Percentiles rank a stretch among this genome's conserved stretches.
These are phyloP conservation scores for Lentinula raphanica DNA, from an alignment of 768 basidiomycete species.

Conservation along the genomic window DNA sequence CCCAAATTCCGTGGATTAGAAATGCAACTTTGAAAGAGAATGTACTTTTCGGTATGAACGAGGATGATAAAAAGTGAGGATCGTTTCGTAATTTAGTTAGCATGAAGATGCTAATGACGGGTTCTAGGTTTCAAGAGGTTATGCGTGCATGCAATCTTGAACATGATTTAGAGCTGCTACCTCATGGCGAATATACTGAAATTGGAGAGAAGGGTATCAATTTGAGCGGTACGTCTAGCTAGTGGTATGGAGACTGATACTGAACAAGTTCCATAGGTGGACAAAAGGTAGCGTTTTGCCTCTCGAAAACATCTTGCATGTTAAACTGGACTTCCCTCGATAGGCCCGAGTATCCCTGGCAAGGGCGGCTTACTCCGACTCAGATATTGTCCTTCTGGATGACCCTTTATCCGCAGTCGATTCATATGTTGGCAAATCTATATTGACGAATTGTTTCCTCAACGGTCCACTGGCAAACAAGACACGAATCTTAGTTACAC, in stretches of 20 bases:
- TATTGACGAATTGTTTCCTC: conserved; percentile 58
- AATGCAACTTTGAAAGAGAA: conserved; percentile 71
- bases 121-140: conserved; percentile 46
- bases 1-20: conserved; percentile 60
- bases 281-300: conserved; percentile 10
- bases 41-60: conserved; percentile 64
- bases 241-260: too few relatives aligned
- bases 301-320: not conserved
- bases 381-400: conserved; percentile 77
- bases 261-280: too few relatives aligned
- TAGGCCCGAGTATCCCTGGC: conserved; percentile 75
- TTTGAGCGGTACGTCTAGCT: conserved; percentile 51
- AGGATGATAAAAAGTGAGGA: conserved; percentile 48
- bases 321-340: not conserved
- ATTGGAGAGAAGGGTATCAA: conserved; percentile 79
- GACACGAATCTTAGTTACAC: conserved; percentile 61
- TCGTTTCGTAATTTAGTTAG: not conserved
- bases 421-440: conserved; percentile 65
- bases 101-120: not conserved
- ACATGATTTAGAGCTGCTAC: conserved; percentile 67
- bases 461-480: conserved; percentile 45
- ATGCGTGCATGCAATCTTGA: conserved; percentile 63
- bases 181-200: conserved; percentile 63
- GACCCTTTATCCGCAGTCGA: conserved; percentile 81
- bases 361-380: conserved; percentile 67